phyloP scores from a whole-genome alignment of 2,329 filamentous ascomycete species.

The Alternaria angustiovoidea region DNA sequence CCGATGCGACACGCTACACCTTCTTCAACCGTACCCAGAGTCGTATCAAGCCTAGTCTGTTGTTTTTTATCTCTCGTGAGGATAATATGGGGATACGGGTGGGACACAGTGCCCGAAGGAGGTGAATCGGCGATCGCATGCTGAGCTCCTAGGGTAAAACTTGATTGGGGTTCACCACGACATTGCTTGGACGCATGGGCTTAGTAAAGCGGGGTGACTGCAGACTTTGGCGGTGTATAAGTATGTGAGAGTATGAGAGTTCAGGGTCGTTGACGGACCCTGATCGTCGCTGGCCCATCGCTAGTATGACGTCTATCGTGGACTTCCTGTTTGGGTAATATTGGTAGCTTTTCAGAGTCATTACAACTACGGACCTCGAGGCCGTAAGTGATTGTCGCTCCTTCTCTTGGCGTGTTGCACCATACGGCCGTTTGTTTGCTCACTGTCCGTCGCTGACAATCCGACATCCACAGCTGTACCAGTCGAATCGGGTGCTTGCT shows the following conservation, averaged over 20 bases:
- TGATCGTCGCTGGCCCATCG: not conserved
- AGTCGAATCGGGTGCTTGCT: not conserved
- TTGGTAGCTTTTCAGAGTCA: not conserved
- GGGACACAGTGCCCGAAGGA: not conserved
- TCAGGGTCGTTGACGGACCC: not conserved
- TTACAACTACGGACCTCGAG: not conserved
- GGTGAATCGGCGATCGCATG: constrained; percentile 19
- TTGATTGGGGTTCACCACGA: constrained; percentile 1
- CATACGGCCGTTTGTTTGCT: not conserved
- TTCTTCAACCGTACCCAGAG: not conserved
- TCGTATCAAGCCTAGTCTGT: not conserved
- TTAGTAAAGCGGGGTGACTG: constrained; percentile 13
- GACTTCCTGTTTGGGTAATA: constrained; percentile 6
- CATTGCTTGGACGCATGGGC: not conserved
- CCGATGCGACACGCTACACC: constrained; percentile 2
- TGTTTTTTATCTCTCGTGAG: not conserved
- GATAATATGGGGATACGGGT: not conserved
- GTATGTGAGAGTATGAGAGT: not conserved
- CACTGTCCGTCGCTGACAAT: not conserved
- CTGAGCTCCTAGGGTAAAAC: constrained; percentile 10
- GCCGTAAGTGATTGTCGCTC: not conserved
- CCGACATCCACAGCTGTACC: not conserved
- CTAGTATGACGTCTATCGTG: constrained; percentile 8
- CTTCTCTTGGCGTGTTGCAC: no score
- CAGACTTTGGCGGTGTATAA: constrained; percentile 8